phyloP scores from a whole-genome alignment of 2,329 filamentous ascomycete genomes.

The Fusarium irregulare region DNA sequence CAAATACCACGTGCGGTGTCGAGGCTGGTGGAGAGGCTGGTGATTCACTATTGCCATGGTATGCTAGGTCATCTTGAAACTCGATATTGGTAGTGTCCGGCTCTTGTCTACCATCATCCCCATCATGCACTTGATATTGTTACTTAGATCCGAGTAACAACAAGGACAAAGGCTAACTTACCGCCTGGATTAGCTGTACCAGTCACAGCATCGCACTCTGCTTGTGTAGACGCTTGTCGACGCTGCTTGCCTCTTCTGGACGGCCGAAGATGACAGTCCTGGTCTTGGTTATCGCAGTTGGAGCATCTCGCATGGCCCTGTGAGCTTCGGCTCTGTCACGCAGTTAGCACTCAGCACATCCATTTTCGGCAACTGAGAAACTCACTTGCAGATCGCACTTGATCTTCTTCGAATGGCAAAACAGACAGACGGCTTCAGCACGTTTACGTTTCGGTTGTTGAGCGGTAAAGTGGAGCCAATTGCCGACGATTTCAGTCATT shows the following conservation, averaged over 20 bases:
- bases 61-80: background rate
- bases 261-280: conserved; percentile 46
- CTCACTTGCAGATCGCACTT: conserved; percentile 50
- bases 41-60: background rate
- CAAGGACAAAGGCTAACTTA: background rate
- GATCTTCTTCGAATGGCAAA: conserved; percentile 52
- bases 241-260: conserved; percentile 46
- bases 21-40: background rate
- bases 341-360: background rate
- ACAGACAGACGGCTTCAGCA: conserved; percentile 43
- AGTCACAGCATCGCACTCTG: background rate
- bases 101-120: background rate
- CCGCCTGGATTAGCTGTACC: background rate
- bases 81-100: background rate
- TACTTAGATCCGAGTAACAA: background rate
- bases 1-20: conserved; percentile 8
- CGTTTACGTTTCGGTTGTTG: conserved; percentile 50
- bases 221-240: background rate
- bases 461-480: conserved; percentile 51
- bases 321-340: conserved; percentile 28
- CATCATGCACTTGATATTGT: background rate
- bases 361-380: background rate
- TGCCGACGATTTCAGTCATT: conserved; percentile 47
- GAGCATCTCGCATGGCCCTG: conserved; percentile 45
- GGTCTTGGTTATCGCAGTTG: conserved; percentile 44